Percentiles rank a stretch among this genome's conserved stretches.
phyloP scores from a whole-genome alignment of 192 early-diverging fungal genomes.

The Backusella luteola region DNA sequence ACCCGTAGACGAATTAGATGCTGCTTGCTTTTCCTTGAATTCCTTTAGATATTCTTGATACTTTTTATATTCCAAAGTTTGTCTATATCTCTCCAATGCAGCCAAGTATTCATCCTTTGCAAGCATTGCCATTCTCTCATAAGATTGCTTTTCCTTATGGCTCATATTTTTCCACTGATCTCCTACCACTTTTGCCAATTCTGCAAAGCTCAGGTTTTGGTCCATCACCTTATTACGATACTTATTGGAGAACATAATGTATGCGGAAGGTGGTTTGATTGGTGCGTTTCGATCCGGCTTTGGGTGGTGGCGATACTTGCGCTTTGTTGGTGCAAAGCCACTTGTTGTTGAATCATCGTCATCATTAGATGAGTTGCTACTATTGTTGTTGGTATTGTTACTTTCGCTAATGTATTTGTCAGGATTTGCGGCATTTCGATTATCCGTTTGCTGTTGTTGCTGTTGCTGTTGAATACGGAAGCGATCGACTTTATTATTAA shows the following conservation, averaged over 20 bases:
- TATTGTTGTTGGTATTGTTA: not conserved
- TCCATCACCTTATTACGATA: constrained; percentile 33
- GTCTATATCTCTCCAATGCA: constrained; percentile 23
- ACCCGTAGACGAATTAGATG: constrained; percentile 11
- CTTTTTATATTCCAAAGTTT: constrained; percentile 24
- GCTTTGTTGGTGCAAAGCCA: constrained; percentile 2
- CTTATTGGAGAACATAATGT: constrained; percentile 45
- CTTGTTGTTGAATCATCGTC: not conserved
- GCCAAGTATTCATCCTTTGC: constrained; percentile 40
- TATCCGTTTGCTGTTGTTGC: not conserved
- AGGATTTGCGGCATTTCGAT: not conserved
- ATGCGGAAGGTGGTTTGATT: constrained; percentile 43
- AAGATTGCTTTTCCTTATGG: constrained; percentile 25
- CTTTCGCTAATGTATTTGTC: not conserved
- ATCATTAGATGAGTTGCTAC: constrained; percentile 19
- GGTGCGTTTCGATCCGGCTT: constrained; percentile 44
- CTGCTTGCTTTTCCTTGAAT: constrained; percentile 33
- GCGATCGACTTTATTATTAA: not conserved
- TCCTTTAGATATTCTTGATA: constrained; percentile 39
- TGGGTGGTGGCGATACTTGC: constrained; percentile 43
- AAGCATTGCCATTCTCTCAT: constrained; percentile 32
- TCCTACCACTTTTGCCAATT: constrained; percentile 43
- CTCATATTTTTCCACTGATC: constrained; percentile 41
- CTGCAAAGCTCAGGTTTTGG: constrained; percentile 35
- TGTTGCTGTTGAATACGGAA: not conserved